Conservation (phyloP, 2,329 filamentous ascomycete genomes). For the Scopulariopsis brevicaulis region DNA sequence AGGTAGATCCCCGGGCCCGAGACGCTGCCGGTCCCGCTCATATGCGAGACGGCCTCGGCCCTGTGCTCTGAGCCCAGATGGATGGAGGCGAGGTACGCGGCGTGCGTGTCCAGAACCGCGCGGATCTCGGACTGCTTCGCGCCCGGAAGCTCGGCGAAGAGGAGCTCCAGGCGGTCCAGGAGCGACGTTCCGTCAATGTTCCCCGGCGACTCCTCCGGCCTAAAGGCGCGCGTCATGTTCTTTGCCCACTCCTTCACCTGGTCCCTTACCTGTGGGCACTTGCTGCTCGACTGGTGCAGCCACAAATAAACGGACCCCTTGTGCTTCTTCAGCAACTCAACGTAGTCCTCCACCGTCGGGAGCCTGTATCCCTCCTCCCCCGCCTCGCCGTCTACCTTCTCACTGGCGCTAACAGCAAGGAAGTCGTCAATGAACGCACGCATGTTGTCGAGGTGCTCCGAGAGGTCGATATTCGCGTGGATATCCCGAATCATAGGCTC, state of each 20-base stretch:
- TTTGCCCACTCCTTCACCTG: slow-evolving; percentile 52
- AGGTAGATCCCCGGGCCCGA: slow-evolving; percentile 63
- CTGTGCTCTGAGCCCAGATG: neutral
- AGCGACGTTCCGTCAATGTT: slow-evolving; percentile 11
- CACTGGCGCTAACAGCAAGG: slow-evolving; percentile 45
- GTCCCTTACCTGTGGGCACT: slow-evolving; percentile 53
- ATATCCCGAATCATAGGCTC: slow-evolving; percentile 64
- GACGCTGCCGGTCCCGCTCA: slow-evolving; percentile 8
- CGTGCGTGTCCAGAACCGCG: slow-evolving; percentile 46
- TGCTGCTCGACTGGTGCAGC: slow-evolving; percentile 56
- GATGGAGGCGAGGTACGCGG: slow-evolving; percentile 45
- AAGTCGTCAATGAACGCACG: slow-evolving; percentile 63
- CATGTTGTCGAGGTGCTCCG: slow-evolving; percentile 53
- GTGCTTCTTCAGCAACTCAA: slow-evolving; percentile 54
- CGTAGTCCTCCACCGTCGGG: slow-evolving; percentile 62
- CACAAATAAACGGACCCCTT: slow-evolving; percentile 55
- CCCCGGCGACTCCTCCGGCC: slow-evolving; percentile 11
- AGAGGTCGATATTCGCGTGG: slow-evolving; percentile 61
- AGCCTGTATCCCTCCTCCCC: slow-evolving; percentile 10
- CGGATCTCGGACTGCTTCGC: slow-evolving; percentile 33
- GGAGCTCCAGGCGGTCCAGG: slow-evolving; percentile 22
- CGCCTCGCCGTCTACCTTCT: slow-evolving; percentile 11
- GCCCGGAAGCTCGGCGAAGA: slow-evolving; percentile 33
- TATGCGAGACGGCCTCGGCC: slow-evolving; percentile 17
- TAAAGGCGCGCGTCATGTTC: slow-evolving; percentile 44